These are phyloP conservation scores for Cokeromyces recurvatus DNA, from an alignment of 371 early-diverging fungal species.

Conservation along the genomic window DNA sequence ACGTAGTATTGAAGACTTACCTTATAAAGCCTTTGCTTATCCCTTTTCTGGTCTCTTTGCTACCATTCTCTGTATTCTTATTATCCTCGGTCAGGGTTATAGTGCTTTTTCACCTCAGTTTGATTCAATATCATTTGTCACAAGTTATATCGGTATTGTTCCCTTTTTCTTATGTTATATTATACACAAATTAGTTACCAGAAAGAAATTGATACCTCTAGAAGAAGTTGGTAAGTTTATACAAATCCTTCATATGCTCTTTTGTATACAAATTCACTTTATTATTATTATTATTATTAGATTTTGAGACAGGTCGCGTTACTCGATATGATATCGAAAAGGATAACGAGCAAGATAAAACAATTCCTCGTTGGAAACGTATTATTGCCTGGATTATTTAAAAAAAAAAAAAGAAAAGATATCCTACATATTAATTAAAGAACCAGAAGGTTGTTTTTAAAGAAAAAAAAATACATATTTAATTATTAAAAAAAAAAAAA, in stretches of 20 bases:
- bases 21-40: conserved; percentile 66
- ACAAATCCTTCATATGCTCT: neutral
- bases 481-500: too few species aligned
- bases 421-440: too few species aligned
- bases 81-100: conserved; percentile 58
- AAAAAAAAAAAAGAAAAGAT: neutral
- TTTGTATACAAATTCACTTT: neutral
- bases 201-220: conserved; percentile 51
- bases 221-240: conserved; percentile 50
- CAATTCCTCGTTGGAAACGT: conserved; percentile 10
- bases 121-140: conserved; percentile 20
- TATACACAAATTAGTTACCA: conserved; percentile 38
- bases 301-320: conserved; percentile 37
- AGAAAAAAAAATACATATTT: too few species aligned
- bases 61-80: conserved; percentile 37
- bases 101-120: conserved; percentile 26
- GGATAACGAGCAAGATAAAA: conserved; percentile 20
- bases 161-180: conserved; percentile 44
- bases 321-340: conserved; percentile 30
- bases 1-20: conserved; percentile 57
- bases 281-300: conserved; percentile 3
- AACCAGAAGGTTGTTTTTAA: too few species aligned
- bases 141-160: conserved; percentile 38
- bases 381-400: conserved; percentile 1
- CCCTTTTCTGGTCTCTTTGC: conserved; percentile 66